Base-by-base conservation (phyloP, 257 asterid species). In the Jaltomata sinuosa region DNA sequence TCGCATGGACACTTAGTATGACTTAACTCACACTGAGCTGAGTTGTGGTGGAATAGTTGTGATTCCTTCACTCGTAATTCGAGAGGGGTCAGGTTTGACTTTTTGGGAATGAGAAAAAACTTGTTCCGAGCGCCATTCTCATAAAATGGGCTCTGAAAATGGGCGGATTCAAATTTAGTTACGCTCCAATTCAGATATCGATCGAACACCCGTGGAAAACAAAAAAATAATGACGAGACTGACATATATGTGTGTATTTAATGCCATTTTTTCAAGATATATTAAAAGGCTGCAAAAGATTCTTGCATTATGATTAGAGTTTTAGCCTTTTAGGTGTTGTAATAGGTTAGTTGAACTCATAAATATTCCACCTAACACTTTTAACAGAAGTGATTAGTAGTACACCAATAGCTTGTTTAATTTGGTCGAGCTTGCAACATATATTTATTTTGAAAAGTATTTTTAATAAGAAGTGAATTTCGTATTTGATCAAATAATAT, bases 61-160 rank as follows among this genome's bases (percentile, higher is more conserved):
- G 8, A 59, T 22, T 0, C 0, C 10, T 59, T 0, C 11, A 59
- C 22, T 59, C 0, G 10, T 59, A 59, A 59, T 10, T 22, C n/a
- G n/a, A 22, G 16, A 57, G 2, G 11, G 3, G n/a, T 3, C 0
- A 0, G 3, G 1, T 57, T 57, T 3, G 16, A 57, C 1, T 10
- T 57, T 54, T 10, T 9, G 31, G 9, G 9, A 4, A 57, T 57
- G 47, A 57, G 22, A n/a, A 57, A n/a, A 10, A 54, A 3, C 19
- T 54, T 1, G 5, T 1, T 57, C 0, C 0, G 1, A 57, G 7
- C 4, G 16, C 0, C 0, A 0, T 0, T 9, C 10, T 3, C 10
- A 0, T 11, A 0, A 57, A 54, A 55, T n/a, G 1, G 4, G 22
- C n/a, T 22, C 0, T 25, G 1, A 61, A 0, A 25, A 61, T 11